A percentile compares a stretch with the other conserved stretches of the same genome.
Conservation (phyloP, 176 grass and related monocot genomes). For the Tillandsia fasciculata region DNA sequence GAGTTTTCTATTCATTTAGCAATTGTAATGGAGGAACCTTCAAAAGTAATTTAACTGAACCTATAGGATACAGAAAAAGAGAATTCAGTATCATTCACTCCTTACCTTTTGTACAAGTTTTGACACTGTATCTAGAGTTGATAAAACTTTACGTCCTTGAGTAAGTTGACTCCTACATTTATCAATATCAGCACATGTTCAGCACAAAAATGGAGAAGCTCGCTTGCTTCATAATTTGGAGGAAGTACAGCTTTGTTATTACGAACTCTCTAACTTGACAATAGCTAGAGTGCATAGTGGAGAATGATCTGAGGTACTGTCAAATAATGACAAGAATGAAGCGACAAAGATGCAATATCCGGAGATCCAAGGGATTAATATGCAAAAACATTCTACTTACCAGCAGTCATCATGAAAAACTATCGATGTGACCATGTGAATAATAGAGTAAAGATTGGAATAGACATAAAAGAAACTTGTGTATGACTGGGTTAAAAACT, state of each 20-base stretch:
- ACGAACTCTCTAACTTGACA: neutral
- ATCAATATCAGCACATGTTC: conserved; percentile 25
- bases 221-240: neutral
- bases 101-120: conserved; percentile 86
- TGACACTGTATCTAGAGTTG: conserved; percentile 62
- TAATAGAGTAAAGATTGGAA: too few relatives aligned
- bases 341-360: too few relatives aligned
- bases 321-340: neutral
- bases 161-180: conserved; percentile 65
- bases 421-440: too few relatives aligned
- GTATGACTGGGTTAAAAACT: too few relatives aligned
- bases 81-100: neutral
- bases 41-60: neutral
- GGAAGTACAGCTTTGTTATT: neutral
- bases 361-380: too few relatives aligned
- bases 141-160: conserved; percentile 88
- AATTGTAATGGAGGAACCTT: conserved; percentile 17
- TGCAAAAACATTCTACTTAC: too few relatives aligned
- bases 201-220: neutral
- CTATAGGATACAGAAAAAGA: neutral
- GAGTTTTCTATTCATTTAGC: neutral
- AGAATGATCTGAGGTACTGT: neutral
- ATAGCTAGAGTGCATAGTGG: neutral
- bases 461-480: too few relatives aligned
- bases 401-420: too few relatives aligned